Evolutionary conservation across 179 eudicot species (phyloP).

Genomic region (Beta corolliflora): DNA sequence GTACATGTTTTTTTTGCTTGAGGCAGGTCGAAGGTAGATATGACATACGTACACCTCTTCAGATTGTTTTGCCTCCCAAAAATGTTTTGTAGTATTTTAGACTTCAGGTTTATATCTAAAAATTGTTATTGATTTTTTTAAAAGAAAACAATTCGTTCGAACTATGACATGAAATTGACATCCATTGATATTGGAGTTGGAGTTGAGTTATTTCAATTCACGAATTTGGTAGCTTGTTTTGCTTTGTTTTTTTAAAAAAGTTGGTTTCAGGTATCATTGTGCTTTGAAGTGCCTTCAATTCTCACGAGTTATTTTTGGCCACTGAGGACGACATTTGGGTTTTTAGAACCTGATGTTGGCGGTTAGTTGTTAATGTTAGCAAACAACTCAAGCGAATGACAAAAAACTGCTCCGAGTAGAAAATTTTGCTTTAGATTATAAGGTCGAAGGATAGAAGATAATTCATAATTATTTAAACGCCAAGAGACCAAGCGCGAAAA

Average conservation of each 20-base stretch:
- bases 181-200: neutral
- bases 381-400: too few species aligned
- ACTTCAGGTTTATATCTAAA: neutral
- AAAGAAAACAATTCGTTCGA: neutral
- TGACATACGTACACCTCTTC: conserved; percentile 5
- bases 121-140: neutral
- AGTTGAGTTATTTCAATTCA: neutral
- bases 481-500: too few species aligned
- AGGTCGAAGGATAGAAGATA: too few species aligned
- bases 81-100: conserved; percentile 9
- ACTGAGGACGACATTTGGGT: too few species aligned
- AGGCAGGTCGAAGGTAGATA: conserved; percentile 16
- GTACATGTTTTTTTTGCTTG: neutral
- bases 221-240: neutral
- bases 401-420: too few species aligned
- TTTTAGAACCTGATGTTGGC: too few species aligned
- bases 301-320: too few species aligned
- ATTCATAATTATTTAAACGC: too few species aligned
- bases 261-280: neutral
- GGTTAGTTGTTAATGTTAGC: too few species aligned
- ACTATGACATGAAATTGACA: neutral
- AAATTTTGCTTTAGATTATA: too few species aligned
- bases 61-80: conserved; percentile 1
- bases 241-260: neutral
- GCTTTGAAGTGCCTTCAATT: too few species aligned